Evolutionary conservation across 495 filamentous ascomycete genomes (phyloP).

Genomic region (Xylaria palmicola): DNA sequence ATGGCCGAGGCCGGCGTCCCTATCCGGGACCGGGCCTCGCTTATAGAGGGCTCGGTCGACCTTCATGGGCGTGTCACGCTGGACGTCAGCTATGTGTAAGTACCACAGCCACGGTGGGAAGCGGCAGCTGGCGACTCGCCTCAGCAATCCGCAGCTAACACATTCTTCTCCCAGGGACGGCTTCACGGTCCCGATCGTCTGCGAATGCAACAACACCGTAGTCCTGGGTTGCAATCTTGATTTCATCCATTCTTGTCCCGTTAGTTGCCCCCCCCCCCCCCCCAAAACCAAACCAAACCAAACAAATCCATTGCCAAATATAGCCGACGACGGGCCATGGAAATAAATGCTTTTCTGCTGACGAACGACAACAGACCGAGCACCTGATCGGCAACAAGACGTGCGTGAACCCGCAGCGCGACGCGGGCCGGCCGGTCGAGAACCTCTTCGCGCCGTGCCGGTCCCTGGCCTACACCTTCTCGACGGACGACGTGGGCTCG

Average conservation of each 20-base stretch:
- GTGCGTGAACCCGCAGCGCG: slow-evolving; percentile 24
- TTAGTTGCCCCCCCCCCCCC: slow-evolving; percentile 12
- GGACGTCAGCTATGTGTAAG: slow-evolving; percentile 33
- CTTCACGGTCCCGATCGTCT: slow-evolving; percentile 30
- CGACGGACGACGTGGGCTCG: slow-evolving; percentile 21
- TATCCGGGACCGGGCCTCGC: slow-evolving; percentile 16
- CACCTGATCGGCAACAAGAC: slow-evolving; percentile 18
- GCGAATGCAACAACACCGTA: slow-evolving; percentile 16
- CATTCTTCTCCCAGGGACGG: slow-evolving; percentile 13
- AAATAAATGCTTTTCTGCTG: no score
- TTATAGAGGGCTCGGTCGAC: slow-evolving; percentile 21
- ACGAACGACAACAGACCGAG: slow-evolving; percentile 18
- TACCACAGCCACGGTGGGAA: no score
- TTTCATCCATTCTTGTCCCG: slow-evolving; percentile 23
- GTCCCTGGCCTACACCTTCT: slow-evolving; percentile 25
- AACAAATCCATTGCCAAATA: not conserved
- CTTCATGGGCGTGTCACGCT: slow-evolving; percentile 14
- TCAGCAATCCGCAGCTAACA: slow-evolving; percentile 4
- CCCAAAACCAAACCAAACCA: no score
- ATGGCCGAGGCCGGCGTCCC: slow-evolving; percentile 20
- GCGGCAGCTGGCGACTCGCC: not conserved
- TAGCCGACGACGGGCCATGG: slow-evolving; percentile 5
- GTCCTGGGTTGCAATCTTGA: slow-evolving; percentile 27
- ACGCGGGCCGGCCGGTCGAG: not conserved
- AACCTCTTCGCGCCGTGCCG: slow-evolving; percentile 22